Evolutionary conservation across 345 rosid species (phyloP), one percentile per base, ranked within the genome.

Genomic region (Mallotus nudiflorus): DNA sequence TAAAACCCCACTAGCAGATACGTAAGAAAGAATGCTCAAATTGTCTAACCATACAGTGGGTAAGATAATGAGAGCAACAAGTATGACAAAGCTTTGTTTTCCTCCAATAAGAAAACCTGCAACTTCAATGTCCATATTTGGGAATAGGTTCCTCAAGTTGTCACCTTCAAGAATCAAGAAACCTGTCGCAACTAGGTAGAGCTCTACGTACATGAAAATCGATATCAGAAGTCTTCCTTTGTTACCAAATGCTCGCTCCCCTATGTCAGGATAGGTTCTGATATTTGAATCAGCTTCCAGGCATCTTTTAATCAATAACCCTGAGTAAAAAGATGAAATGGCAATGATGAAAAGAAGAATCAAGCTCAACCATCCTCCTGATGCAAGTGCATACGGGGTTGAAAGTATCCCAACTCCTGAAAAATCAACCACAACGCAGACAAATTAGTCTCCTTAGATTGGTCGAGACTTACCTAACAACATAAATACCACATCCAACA

Each of bases 341-440:
- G 96, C 91, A 15, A 89, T 77, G 31, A 76, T 54, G 53, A 91
- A 86, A 39, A 93, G 85, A 14, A 89, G 73, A 19, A 73, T 49
- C 71, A 91, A 82, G 82, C 96, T 88, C 73, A 88, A 51, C 98
- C 98, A 93, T 71, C 98, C 98, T 75, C 98, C 98, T 0, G 97
- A 80, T 65, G 97, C 86, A 20, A 93, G 75, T 15, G 97, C 98
- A 72, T 88, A 88, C 20, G 97, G 91, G 44, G 84, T 84, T 11
- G 98, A 91, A 63, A 93, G 82, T 72, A 93, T 88, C 48, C 98
- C 97, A 35, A 91, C 91, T 74, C 97, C 98, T 93, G 85, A 31
- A 70, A 68, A 60, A 8, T 52, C 59, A 40, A 37, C 24, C 28
- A 24, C 9, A 16, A n/a, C 18, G 51, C 8, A 18, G 40, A 31